Conservation (phyloP, 352 stramenopile species). For the Elongisporangium senticosum region DNA sequence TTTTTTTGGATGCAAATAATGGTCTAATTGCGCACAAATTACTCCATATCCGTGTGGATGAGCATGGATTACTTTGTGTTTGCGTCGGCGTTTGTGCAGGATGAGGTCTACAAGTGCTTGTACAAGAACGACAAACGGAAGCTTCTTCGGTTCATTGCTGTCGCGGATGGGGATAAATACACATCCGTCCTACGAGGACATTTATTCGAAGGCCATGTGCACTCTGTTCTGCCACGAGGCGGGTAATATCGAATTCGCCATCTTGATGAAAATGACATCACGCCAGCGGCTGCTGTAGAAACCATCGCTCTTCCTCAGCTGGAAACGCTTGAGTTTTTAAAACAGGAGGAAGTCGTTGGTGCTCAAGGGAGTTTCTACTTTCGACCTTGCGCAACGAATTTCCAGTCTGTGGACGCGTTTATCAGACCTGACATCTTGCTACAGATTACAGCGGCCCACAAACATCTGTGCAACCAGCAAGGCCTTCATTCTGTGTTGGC, state of each 20-base stretch:
- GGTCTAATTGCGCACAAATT: slow-evolving; percentile 6
- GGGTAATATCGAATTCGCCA: slow-evolving; percentile 8
- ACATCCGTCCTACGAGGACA: slow-evolving; percentile 5
- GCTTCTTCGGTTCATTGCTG: slow-evolving; percentile 11
- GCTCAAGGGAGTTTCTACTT: slow-evolving; percentile 4
- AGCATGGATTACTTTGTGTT: slow-evolving; percentile 9
- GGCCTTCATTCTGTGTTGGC: slow-evolving; percentile 8
- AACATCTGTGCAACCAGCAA: slow-evolving; percentile 10
- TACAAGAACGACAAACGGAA: slow-evolving; percentile 8
- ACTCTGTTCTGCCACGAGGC: slow-evolving; percentile 9
- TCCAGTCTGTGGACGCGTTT: slow-evolving; percentile 10
- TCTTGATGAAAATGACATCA: slow-evolving; percentile 6
- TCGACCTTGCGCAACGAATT: slow-evolving; percentile 8
- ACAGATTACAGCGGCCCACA: slow-evolving; percentile 8
- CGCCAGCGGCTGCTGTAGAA: not conserved
- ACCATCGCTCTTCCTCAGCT: not conserved
- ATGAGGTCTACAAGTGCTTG: slow-evolving; percentile 10
- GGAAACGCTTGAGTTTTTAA: slow-evolving; percentile 6
- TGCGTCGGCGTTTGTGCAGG: slow-evolving; percentile 9
- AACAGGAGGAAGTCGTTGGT: slow-evolving; percentile 4
- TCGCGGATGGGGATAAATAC: slow-evolving; percentile 4
- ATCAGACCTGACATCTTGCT: slow-evolving; percentile 10
- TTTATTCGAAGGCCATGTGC: slow-evolving; percentile 13
- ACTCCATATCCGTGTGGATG: slow-evolving; percentile 6
- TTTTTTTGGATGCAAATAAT: slow-evolving; percentile 4